Conservation (phyloP, 2,329 filamentous ascomycete genomes). For the Trichoderma asperellum region DNA sequence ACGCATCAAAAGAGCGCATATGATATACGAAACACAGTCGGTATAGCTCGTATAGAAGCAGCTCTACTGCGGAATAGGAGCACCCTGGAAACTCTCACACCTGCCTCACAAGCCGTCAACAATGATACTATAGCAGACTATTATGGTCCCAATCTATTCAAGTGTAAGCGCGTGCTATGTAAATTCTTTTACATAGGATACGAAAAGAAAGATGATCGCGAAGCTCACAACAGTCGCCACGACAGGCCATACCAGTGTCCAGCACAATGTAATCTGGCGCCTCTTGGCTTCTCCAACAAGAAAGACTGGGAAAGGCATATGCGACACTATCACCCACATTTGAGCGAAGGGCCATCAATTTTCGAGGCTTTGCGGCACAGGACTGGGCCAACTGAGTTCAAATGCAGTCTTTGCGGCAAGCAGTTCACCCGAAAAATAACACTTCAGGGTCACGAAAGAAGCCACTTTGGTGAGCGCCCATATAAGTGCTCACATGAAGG, state of each 20-base stretch:
- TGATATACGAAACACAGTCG: background rate
- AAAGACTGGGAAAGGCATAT: slow-evolving; percentile 7
- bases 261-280: background rate
- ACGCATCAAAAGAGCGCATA: background rate
- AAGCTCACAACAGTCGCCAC: slow-evolving; percentile 11
- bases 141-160: slow-evolving; percentile 9
- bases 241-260: slow-evolving; percentile 12
- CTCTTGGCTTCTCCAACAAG: background rate
- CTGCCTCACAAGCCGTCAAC: background rate
- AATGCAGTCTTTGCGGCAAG: slow-evolving; percentile 7
- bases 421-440: slow-evolving; percentile 7
- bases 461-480: slow-evolving; percentile 17
- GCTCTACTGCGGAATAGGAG: background rate
- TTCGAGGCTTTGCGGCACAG: background rate
- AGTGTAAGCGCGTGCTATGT: slow-evolving; percentile 12
- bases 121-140: background rate
- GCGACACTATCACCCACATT: background rate
- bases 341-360: background rate
- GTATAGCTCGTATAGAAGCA: background rate
- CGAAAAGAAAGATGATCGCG: background rate
- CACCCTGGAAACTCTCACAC: background rate
- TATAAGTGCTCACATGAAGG: slow-evolving; percentile 2
- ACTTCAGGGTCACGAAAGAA: slow-evolving; percentile 2
- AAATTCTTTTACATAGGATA: slow-evolving; percentile 8
- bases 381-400: background rate